Base-by-base conservation (phyloP, 768 basidiomycete genomes). In the Lactifluus volemus region DNA sequence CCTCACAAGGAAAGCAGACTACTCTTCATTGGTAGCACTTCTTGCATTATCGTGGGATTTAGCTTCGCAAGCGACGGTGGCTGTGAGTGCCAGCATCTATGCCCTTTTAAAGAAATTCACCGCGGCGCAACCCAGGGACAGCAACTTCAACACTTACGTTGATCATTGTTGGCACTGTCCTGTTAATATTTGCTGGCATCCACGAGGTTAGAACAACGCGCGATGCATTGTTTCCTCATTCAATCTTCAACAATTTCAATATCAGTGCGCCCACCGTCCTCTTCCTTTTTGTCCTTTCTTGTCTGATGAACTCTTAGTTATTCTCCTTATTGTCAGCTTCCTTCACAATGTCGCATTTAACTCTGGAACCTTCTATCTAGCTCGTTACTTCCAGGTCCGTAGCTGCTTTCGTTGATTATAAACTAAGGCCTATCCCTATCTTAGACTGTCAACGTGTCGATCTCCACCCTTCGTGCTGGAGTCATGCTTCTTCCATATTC, bases 361-460 rank as follows among this genome's bases (percentile, higher is more conserved):
- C 64, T 82, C 90, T 36, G 90, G 88, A 52, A 92, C 90, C 5
- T 93, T 88, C 74, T 93, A 90, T 73, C 81, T 93, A 49, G 88
- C 89, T 0, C 72, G 92, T 25, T 92, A 84, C 71, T 92, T 82
- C 72, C 90, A 93, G 79, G 90, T 88, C 64, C 41, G 76, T 36
- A 48, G 2, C 19, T 41, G 41, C 38, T 17, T 34, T 55, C 39
- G 4, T 45, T 42, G 21, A 38, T 55, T 49, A 49, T 25, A 58
- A 48, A 51, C 3, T 49, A 41, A 8, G 12, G 30, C 14, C 19
- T 7, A 62, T 44, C 36, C 14, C 34, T 54, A 51, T 19, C 52
- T 60, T 66, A 91, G 89, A 83, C 84, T 15, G 89, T 84, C 42
- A 79, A 86, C 69, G 83, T 84, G 29, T 80, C 80, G 21, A 81